phyloP scores from a whole-genome alignment of 495 filamentous ascomycete genomes.

The Daldinia childiae region DNA sequence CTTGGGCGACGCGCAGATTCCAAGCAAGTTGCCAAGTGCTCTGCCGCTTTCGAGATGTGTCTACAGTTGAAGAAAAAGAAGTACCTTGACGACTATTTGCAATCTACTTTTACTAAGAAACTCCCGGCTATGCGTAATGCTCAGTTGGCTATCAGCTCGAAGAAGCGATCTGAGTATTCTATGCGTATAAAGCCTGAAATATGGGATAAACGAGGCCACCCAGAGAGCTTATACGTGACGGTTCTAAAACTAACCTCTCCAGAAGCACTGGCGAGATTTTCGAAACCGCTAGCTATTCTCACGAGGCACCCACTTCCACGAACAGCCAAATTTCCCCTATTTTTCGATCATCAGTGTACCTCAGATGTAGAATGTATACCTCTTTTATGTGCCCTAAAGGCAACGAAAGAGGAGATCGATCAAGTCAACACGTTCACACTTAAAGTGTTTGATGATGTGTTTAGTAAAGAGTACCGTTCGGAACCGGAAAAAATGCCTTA shows the following conservation, averaged over 20 bases:
- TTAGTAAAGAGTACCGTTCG: constrained; percentile 82
- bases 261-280: constrained; percentile 65
- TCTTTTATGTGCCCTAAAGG: constrained; percentile 49
- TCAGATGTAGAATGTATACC: constrained; percentile 64
- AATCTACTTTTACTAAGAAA: constrained; percentile 75
- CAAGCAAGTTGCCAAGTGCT: constrained; percentile 85
- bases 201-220: constrained; percentile 68
- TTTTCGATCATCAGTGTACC: constrained; percentile 67
- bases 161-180: constrained; percentile 74
- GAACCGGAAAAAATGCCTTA: constrained; percentile 76
- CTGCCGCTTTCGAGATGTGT: constrained; percentile 89
- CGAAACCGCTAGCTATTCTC: constrained; percentile 74
- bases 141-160: constrained; percentile 80
- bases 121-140: constrained; percentile 91
- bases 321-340: constrained; percentile 76
- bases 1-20: constrained; percentile 67
- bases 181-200: constrained; percentile 83
- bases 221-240: constrained; percentile 69
- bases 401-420: constrained; percentile 55
- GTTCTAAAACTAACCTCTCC: constrained; percentile 69
- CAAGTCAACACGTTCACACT: constrained; percentile 75
- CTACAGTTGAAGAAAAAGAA: constrained; percentile 70
- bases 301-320: constrained; percentile 71
- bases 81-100: constrained; percentile 76
- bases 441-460: constrained; percentile 82